phyloP scores from a whole-genome alignment of 1,139 yeast species.

The Taiozyma sp. region DNA sequence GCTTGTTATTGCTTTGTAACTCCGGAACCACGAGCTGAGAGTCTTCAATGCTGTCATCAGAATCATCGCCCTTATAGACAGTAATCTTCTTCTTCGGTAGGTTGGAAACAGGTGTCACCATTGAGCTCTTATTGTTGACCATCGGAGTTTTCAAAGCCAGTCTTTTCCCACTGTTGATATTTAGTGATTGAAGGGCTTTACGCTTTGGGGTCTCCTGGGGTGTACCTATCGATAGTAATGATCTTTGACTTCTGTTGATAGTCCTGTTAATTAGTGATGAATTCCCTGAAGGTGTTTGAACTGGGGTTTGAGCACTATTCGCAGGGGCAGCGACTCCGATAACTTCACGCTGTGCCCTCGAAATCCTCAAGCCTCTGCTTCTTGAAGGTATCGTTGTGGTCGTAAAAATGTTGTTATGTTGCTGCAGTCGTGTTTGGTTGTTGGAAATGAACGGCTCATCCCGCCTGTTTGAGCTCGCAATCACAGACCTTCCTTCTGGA shows the following conservation, averaged over 20 bases:
- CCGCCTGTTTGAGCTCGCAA: not conserved
- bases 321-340: not conserved
- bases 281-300: not conserved
- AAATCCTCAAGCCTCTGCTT: not conserved
- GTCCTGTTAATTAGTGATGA: not conserved
- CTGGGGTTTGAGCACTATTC: not conserved
- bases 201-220: not conserved
- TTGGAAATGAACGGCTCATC: not conserved
- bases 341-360: not conserved
- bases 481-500: not conserved
- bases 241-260: not conserved
- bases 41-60: slow-evolving; percentile 1
- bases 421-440: not conserved
- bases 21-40: not conserved
- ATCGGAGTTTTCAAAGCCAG: not conserved
- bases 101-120: not conserved
- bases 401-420: not conserved
- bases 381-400: not conserved
- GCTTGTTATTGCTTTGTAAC: not conserved
- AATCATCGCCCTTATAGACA: not conserved
- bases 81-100: not conserved
- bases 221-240: not conserved
- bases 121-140: not conserved
- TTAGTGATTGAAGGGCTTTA: not conserved
- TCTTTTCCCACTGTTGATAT: not conserved